Evolutionary conservation across 164 flowering plant genomes (phyloP).

Genomic region (Nelumbo lutea): DNA sequence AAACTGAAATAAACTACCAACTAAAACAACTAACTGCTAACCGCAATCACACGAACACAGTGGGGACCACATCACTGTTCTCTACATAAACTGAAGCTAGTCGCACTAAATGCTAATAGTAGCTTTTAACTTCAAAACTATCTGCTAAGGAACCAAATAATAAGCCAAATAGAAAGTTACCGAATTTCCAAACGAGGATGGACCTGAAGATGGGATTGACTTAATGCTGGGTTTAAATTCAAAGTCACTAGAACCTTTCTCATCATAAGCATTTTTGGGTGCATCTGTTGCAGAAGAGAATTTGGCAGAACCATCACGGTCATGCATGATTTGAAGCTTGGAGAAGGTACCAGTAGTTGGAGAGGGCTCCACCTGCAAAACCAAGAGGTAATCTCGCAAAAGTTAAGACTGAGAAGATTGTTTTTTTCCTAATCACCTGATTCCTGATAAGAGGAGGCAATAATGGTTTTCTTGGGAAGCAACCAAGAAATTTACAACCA

Average conservation of each 20-base stretch:
- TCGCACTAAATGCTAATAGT: not conserved
- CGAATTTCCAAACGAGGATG: slow-evolving; percentile 31
- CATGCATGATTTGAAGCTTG: slow-evolving; percentile 38
- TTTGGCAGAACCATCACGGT: slow-evolving; percentile 18
- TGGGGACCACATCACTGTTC: too few relatives aligned
- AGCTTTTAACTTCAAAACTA: not conserved
- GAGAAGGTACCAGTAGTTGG: slow-evolving; percentile 83
- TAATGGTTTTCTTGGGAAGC: not conserved
- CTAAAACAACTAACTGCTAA: too few relatives aligned
- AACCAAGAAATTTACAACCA: not conserved
- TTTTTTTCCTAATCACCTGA: not conserved
- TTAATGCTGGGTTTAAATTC: slow-evolving; percentile 57
- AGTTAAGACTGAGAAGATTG: not conserved
- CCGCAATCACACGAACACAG: too few relatives aligned
- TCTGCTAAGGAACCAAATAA: not conserved
- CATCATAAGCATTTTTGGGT: slow-evolving; percentile 30
- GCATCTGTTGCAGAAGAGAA: slow-evolving; percentile 24
- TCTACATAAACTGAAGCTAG: too few relatives aligned
- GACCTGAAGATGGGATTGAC: slow-evolving; percentile 24
- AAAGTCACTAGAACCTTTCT: slow-evolving; percentile 43
- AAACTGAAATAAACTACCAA: too few relatives aligned
- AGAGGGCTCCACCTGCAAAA: slow-evolving; percentile 72
- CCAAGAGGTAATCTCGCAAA: slow-evolving; percentile 1
- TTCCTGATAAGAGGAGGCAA: not conserved
- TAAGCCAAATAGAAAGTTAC: slow-evolving; percentile 30